A percentile compares a stretch with the other conserved stretches of the same genome.
Evolutionary conservation across 805 yeast genomes (phyloP).

Genomic region (Tetrapisispora phaffii): DNA sequence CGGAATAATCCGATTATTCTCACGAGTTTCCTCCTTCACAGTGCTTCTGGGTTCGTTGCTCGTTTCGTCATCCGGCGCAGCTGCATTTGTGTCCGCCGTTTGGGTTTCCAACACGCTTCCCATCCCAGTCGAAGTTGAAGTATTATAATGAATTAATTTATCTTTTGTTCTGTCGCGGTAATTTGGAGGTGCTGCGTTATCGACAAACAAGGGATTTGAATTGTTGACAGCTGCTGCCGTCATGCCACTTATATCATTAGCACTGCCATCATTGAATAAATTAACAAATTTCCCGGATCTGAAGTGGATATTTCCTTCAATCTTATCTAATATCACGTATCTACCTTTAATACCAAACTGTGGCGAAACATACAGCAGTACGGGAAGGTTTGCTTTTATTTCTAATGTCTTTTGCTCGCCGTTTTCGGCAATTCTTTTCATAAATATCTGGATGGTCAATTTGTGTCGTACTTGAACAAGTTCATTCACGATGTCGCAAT

Average conservation of each 20-base stretch:
- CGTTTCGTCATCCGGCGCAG: background rate
- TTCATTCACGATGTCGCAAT: constrained; percentile 58
- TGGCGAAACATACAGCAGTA: constrained; percentile 62
- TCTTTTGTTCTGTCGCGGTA: constrained; percentile 10
- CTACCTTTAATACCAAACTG: constrained; percentile 50
- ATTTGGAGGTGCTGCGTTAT: constrained; percentile 12
- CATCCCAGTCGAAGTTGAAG: background rate
- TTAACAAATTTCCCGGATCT: constrained; percentile 30
- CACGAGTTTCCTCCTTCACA: background rate
- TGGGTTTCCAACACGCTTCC: background rate
- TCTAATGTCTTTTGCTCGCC: constrained; percentile 64
- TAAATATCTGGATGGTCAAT: constrained; percentile 58
- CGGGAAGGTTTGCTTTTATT: constrained; percentile 76
- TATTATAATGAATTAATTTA: constrained; percentile 26
- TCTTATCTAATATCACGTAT: constrained; percentile 30
- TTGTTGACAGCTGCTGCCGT: constrained; percentile 4
- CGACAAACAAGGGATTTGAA: constrained; percentile 6
- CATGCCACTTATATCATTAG: background rate
- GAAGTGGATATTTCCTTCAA: constrained; percentile 34
- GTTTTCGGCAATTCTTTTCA: constrained; percentile 28
- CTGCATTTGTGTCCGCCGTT: background rate
- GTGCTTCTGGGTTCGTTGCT: background rate
- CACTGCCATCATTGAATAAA: constrained; percentile 15
- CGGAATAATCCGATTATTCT: background rate
- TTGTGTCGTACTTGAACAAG: constrained; percentile 71